Base-by-base conservation (phyloP, 1,284 basidiomycete species). In the Trichosporon coremiiforme region DNA sequence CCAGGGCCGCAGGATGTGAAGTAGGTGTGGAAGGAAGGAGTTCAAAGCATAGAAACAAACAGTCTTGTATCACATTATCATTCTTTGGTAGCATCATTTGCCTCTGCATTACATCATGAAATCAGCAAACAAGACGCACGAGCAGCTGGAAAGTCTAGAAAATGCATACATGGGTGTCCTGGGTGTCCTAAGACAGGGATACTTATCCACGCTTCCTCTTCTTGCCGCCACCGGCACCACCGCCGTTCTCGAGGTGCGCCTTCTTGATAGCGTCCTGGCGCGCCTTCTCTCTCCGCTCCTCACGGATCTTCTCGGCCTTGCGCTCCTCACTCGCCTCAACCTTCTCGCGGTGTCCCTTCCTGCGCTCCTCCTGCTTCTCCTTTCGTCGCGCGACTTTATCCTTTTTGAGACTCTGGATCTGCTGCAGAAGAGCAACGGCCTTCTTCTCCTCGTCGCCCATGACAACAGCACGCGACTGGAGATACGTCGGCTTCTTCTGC, bases 401-500 rank as follows among this genome's bases (percentile, higher is more conserved):
- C 84, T 95, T 95, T 69, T 93, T 86, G 75, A 99, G 85, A 6
- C 95, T 93, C 69, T 93, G 89, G 77, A 98, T 95, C 86, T 98
- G 95, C 83, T 99, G 96, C 79, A 99, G 82, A 47, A 98, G 84
- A n/a, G 92, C 90, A 29, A 98, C 85, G 0, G 96, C 95, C 79
- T 90, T 91, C 86, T 91, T 93, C 86, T 99, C 96, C 78, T 97
- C 94, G 1, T 93, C 91, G 79, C 96, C 93, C 86, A 99, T 87
- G 57, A 99, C 90, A 17, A 98, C 95, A 0, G 96, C 95, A 17
- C 95, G 90, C 79, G 91, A 92, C 83, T 95, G 92, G 80, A 96
- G 83, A 82, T 97, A 96, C 22, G 95, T 96, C 78, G 88, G 86
- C 68, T 86, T 86, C 53, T 85, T 84, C 83, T 94, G 93, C 12